Conservation (phyloP, 225 moss, liverwort and hornwort genomes). For the Anthoceros angustus region DNA sequence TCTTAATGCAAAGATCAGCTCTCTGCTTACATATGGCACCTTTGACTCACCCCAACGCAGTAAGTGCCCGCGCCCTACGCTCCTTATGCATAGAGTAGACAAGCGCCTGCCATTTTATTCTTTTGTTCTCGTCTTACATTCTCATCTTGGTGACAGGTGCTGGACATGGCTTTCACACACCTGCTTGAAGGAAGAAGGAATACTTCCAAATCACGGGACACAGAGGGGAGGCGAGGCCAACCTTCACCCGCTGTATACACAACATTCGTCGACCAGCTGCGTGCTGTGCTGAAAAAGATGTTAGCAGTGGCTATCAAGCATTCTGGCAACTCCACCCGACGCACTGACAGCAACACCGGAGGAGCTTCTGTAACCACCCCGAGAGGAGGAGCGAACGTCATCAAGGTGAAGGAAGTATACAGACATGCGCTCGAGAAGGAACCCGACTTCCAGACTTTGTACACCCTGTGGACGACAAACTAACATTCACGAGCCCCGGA, state of each 20-base stretch:
- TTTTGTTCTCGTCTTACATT: not conserved
- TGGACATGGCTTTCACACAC: slow-evolving; percentile 1
- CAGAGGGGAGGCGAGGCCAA: not conserved
- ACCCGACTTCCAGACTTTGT: slow-evolving; percentile 18
- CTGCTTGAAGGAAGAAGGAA: not conserved
- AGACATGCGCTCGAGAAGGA: slow-evolving; percentile 27
- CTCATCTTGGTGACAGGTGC: not conserved
- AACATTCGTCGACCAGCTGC: slow-evolving; percentile 1
- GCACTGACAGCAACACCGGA: slow-evolving; percentile 16
- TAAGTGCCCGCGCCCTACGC: slow-evolving; percentile 10
- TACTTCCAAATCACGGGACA: not conserved
- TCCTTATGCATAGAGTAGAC: slow-evolving; percentile 2
- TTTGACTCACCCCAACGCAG: slow-evolving; percentile 43
- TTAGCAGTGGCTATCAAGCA: not conserved
- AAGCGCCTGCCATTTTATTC: not conserved
- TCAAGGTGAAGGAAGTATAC: slow-evolving; percentile 56
- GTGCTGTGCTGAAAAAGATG: not conserved
- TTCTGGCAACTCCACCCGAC: not conserved
- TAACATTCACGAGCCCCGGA: too few relatives aligned
- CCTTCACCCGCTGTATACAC: not conserved
- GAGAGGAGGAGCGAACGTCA: slow-evolving; percentile 37
- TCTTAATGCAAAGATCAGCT: slow-evolving; percentile 62
- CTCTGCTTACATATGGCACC: slow-evolving; percentile 50
- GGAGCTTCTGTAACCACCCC: slow-evolving; percentile 15
- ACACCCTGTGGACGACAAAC: slow-evolving; percentile 22